Base-by-base conservation (phyloP, 1,139 yeast species). In the Lodderomyces beijingensis region DNA sequence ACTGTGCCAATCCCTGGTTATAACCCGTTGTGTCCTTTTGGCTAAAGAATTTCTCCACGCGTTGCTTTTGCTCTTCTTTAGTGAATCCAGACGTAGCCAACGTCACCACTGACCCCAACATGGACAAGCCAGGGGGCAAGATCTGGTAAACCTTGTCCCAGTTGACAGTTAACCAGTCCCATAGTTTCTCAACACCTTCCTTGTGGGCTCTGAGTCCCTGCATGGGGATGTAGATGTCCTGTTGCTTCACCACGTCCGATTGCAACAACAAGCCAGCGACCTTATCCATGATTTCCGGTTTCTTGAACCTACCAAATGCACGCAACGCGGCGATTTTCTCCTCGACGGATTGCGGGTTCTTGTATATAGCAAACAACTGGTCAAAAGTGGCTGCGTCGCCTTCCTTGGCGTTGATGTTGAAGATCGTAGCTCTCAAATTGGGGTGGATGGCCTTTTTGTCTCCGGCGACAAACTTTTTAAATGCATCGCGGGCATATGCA, bases 191-290 rank as follows among this genome's bases (percentile, higher is more conserved):
- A 41, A 77, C 66, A 61, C 95, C 95, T 28, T 64, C 68, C 37
- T 62, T 66, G 49, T 77, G 79, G 12, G 74, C 51, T 49, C 82
- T 67, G 60, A 86, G 63, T 25, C 93, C 88, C 41, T 65, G 74
- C 73, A 89, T 68, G 46, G 94, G 88, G 41, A 81, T 73, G 55
- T 79, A 79, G 37, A 85, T 74, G 57, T 89, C 97, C 65, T 89
- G 97, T 19, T 77, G 65, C 51, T 84, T 80, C 44, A 88, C 70
- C 24, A 78, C 65, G 22, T 81, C 75, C 22, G 87, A 79, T 51
- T 84, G 79, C 41, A 85, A 69, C 42, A 85, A 58, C 49, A 74
- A 66, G 3, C 60, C 69, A 33, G 83, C 64, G 10, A 87, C 78
- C 58, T 76, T 79, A 44, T 73, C 62, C 40, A 83, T 67, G 35